Percentiles rank a stretch among this genome's conserved stretches.
Evolutionary conservation across 768 basidiomycete species (phyloP).

Genomic region (Suillus spraguei): DNA sequence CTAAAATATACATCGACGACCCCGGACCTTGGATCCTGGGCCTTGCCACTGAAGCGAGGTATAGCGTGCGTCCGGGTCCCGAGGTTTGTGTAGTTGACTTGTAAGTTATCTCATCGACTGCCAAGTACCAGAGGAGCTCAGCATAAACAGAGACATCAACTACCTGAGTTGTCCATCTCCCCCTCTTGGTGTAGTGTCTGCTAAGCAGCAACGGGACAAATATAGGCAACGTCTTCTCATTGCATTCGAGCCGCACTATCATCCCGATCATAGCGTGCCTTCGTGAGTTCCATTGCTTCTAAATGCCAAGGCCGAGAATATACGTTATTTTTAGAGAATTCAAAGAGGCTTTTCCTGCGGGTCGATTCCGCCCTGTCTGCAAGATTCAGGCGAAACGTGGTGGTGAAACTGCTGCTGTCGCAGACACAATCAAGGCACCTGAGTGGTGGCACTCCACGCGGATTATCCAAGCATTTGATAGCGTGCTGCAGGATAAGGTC

Average conservation of each 20-base stretch:
- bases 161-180: constrained; percentile 85
- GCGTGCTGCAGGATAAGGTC: constrained; percentile 84
- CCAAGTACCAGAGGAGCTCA: constrained; percentile 3
- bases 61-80: constrained; percentile 69
- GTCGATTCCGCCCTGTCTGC: constrained; percentile 88
- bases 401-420: constrained; percentile 77
- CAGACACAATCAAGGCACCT: constrained; percentile 87
- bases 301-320: constrained; percentile 12
- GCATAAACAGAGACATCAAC: constrained; percentile 66
- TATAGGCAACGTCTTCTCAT: constrained; percentile 72
- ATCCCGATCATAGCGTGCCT: constrained; percentile 85
- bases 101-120: constrained; percentile 43
- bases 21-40: constrained; percentile 98
- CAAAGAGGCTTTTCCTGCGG: constrained; percentile 93
- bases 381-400: constrained; percentile 87
- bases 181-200: constrained; percentile 71
- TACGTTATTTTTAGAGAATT: constrained; percentile 63
- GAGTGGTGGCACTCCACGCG: constrained; percentile 95
- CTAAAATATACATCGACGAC: constrained; percentile 93
- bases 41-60: constrained; percentile 81
- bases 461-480: constrained; percentile 89
- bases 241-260: constrained; percentile 85
- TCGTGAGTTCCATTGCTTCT: constrained; percentile 42
- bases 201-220: constrained; percentile 79
- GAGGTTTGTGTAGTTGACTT: constrained; percentile 90